Evolutionary conservation across 1,139 yeast species (phyloP).

Genomic region (Nakaseomyces delphensis): DNA sequence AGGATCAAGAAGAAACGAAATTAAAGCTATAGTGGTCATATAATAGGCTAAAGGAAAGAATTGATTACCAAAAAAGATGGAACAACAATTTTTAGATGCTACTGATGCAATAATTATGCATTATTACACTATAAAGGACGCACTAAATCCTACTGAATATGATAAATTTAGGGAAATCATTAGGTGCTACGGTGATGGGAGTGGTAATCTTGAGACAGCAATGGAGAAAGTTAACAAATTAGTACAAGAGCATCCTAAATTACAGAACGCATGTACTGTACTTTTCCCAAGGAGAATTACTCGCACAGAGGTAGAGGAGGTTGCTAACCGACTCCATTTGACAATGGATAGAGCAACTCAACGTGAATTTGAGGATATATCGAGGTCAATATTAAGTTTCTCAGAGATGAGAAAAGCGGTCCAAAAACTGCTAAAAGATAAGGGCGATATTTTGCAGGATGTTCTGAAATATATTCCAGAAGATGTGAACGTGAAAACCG

Average conservation of each 20-base stretch:
- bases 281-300: neutral
- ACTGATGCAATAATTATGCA: conserved; percentile 1
- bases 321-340: neutral
- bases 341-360: neutral
- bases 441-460: neutral
- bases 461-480: neutral
- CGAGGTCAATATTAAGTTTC: neutral
- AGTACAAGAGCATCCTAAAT: neutral
- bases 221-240: neutral
- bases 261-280: neutral
- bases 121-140: conserved; percentile 1
- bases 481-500: neutral
- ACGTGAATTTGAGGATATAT: neutral
- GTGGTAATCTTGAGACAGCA: neutral
- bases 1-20: too few relatives aligned
- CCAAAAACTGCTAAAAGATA: neutral
- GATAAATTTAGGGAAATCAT: conserved; percentile 1
- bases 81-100: neutral
- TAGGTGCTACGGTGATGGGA: neutral
- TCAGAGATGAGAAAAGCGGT: neutral
- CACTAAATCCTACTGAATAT: neutral
- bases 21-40: too few relatives aligned
- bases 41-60: too few relatives aligned
- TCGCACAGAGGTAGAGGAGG: neutral
- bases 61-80: neutral